A percentile compares a stretch with the other conserved stretches of the same genome.
These are phyloP conservation scores for Fusarium tricinctum DNA, from an alignment of 2,329 filamentous ascomycete species.

Conservation along the genomic window DNA sequence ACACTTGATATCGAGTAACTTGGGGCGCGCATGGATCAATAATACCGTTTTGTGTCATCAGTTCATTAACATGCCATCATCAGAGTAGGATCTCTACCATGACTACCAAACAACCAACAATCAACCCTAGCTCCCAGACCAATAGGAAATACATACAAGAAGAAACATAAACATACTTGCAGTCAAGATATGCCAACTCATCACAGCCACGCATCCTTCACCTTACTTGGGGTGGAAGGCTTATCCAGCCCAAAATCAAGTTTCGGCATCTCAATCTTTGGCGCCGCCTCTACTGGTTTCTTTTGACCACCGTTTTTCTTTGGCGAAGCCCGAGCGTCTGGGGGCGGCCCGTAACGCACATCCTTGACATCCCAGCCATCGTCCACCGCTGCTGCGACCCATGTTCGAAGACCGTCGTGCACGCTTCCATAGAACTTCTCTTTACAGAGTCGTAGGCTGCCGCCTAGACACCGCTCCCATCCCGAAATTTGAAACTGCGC, in stretches of 20 bases:
- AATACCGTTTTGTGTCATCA: conserved; percentile 53
- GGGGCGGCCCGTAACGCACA: conserved; percentile 79
- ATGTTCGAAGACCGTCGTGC: conserved; percentile 88
- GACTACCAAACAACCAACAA: conserved; percentile 50
- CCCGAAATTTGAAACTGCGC: conserved; percentile 83
- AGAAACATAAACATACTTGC: conserved; percentile 42
- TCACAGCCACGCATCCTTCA: conserved; percentile 54
- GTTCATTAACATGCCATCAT: conserved; percentile 59
- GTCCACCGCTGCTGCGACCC: conserved; percentile 87
- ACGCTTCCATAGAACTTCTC: conserved; percentile 97
- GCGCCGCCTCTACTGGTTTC: conserved; percentile 68
- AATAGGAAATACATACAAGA: conserved; percentile 44
- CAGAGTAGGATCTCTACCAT: conserved; percentile 48
- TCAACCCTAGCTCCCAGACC: conserved; percentile 44
- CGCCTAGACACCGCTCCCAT: conserved; percentile 91
- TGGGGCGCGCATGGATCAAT: conserved; percentile 20
- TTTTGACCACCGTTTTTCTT: conserved; percentile 57
- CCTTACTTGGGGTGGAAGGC: conserved; percentile 49
- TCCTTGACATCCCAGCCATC: conserved; percentile 89
- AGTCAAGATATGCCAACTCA: conserved; percentile 26
- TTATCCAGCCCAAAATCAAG: conserved; percentile 64
- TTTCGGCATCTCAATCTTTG: conserved; percentile 72
- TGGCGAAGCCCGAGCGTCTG: conserved; percentile 51
- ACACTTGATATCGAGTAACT: conserved; percentile 27
- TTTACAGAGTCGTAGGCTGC: conserved; percentile 89